phyloP scores from a whole-genome alignment of 169 alveolate genomes.

The Cystoisospora suis region DNA sequence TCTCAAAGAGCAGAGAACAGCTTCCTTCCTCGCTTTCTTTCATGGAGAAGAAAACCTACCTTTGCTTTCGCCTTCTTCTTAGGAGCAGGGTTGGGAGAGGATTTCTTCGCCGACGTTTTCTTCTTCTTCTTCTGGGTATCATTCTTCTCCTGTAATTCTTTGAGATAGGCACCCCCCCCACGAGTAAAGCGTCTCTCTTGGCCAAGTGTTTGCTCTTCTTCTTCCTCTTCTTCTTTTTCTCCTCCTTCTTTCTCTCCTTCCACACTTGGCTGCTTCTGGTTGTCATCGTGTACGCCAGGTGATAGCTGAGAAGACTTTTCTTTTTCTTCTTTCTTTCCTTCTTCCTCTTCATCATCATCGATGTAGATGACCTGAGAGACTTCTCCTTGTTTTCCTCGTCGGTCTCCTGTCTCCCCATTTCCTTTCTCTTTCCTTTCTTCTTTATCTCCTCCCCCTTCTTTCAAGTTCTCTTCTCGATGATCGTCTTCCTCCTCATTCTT shows the following conservation, averaged over 20 bases:
- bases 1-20: too few species aligned
- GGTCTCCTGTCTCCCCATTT: slow-evolving; percentile 15
- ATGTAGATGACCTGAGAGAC: background rate
- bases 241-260: background rate
- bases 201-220: background rate
- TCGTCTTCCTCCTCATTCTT: too few species aligned
- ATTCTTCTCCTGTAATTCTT: too few species aligned
- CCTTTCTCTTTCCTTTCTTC: background rate
- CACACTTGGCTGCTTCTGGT: too few species aligned
- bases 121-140: too few species aligned
- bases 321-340: background rate
- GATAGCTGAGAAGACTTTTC: too few species aligned
- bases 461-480: too few species aligned
- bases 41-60: background rate
- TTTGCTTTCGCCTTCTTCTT: background rate
- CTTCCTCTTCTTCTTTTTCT: background rate
- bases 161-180: too few species aligned
- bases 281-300: too few species aligned
- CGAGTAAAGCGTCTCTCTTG: background rate
- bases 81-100: too few species aligned
- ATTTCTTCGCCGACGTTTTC: too few species aligned
- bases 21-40: too few species aligned
- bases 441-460: slow-evolving; percentile 5
- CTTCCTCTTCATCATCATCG: background rate
- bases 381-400: background rate